Evolutionary conservation across 1,139 yeast species (phyloP), one percentile per base, ranked within the genome.

Genomic region (Kluyveromyces sp.): DNA sequence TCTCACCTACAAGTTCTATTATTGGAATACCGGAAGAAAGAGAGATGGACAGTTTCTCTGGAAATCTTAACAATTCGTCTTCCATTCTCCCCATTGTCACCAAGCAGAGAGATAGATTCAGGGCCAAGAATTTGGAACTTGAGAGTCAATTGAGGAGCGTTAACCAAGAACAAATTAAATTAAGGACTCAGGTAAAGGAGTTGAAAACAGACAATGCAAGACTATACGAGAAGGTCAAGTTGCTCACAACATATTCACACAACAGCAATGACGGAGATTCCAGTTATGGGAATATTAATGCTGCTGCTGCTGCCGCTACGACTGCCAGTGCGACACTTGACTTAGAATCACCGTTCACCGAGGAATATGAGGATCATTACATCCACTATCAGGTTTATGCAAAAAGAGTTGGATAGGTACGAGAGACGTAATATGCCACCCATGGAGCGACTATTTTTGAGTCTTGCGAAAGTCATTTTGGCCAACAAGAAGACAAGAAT

Each of bases 21-120:
- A 71, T 74, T 4, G 79, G 79, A 28, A 56, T 64, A n/a, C 64
- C 67, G 3, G 71, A 64, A 46, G 70, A 66, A 34, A 48, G 52
- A 4, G 67, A 60, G 36, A 27, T 41, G 10, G 43, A 43, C 25
- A 10, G 34, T 15, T 41, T 41, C 28, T 34, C 45, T 46, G 15
- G 38, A 49, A 6, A 41, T 43, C 27, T 37, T 39, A 42, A 55
- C 45, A 50, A 50, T 50, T 53, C 54, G 37, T 52, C 48, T 26
- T 75, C 88, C 0, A 82, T 92, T 37, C 68, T 92, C 41, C 95
- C 96, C 0, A 88, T 92, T 45, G 80, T 92, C 32, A 89, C 97
- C 26, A 90, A 92, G 59, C 98, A 92, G 67, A 78, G 98, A 64
- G 97, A 92, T 64, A 72, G 97, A 53, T 89, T 90, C 71, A 79